Percentiles rank a stretch among this genome's conserved stretches.
These are phyloP conservation scores for Alisma plantagoaquatica DNA, from an alignment of 106 monocot genomes.

Conservation along the genomic window DNA sequence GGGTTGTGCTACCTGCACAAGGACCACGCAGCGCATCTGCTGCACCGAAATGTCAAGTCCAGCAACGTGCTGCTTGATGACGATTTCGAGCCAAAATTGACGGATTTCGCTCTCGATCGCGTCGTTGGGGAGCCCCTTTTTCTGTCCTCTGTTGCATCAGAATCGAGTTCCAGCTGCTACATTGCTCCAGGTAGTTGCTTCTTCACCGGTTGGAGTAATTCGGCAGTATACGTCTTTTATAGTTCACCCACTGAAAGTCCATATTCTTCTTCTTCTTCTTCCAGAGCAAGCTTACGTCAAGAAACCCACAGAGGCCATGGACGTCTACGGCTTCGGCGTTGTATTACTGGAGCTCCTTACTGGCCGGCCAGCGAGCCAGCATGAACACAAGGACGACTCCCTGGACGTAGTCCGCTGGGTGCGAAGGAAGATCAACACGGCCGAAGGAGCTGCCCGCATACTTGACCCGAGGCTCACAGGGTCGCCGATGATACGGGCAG, in stretches of 20 bases:
- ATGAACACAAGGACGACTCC: constrained; percentile 35
- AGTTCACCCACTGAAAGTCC: too few species aligned
- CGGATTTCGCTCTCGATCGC: constrained; percentile 42
- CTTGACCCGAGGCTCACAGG: constrained; percentile 34
- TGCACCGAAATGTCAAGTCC: constrained; percentile 59
- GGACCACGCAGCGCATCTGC: constrained; percentile 32
- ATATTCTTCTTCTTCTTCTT: too few species aligned
- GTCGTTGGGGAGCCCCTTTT: constrained; percentile 36
- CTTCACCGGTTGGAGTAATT: too few species aligned
- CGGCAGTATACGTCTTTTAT: too few species aligned
- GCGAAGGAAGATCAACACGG: constrained; percentile 43
- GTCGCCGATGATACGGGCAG: constrained; percentile 18
- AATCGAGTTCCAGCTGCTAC: constrained; percentile 38
- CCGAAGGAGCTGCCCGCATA: constrained; percentile 25
- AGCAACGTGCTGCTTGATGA: constrained; percentile 49
- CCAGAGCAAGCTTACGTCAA: constrained; percentile 37
- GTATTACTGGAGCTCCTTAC: constrained; percentile 61
- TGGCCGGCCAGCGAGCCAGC: constrained; percentile 40
- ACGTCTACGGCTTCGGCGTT: constrained; percentile 65
- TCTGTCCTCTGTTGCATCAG: constrained; percentile 29
- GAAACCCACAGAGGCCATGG: constrained; percentile 57
- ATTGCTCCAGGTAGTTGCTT: constrained; percentile 71
- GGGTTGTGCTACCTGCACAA: constrained; percentile 56
- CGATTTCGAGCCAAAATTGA: constrained; percentile 43
- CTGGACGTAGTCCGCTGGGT: constrained; percentile 64